Evolutionary conservation across 2,329 filamentous ascomycete species (phyloP), one percentile per base, ranked within the genome.

Genomic region (Epichloe hybrida): DNA sequence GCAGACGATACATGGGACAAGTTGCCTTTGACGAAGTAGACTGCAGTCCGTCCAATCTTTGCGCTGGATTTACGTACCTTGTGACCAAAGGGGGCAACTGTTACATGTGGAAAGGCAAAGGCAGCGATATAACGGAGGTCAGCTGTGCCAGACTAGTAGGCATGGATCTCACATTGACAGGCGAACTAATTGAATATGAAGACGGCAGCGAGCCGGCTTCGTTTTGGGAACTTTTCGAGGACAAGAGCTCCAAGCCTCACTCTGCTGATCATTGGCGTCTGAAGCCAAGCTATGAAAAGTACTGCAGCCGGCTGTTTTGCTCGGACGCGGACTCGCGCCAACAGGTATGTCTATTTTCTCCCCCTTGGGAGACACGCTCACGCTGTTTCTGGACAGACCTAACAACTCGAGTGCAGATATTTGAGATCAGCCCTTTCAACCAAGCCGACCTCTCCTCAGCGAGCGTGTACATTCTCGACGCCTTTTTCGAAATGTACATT

Each of bases 1-100:
- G 89, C 6, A 81, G 93, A 55, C 84, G 86, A 51, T 86, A 91
- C 64, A 72, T 89, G 40, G 88, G 88, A 8, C 87, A 95, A 61
- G 84, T 96, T 52, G 83, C 81, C 5, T 97, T 98, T 66, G 93
- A 98, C 61, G 89, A 97, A 68, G 87, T 96, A 23, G 88, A 95
- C 58, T 86, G 90, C 56, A 75, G 76, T 4, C 74, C 86, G 2
- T 69, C 75, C 40, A 88, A 76, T 58, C 76, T 98, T 21, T 95
- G 88, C 68, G 86, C 88, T 0, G 93, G 89, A 0, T 97, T 94
- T 65, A 83, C 88, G 0, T 97, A 88, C 63, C 77, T 98, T 50
- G 79, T 97, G 20, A 82, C 85, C 1, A 77, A 77, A 55, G 79
- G 81, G 50, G 85, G 88, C 52, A 86, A 83, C 57, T 81, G 91